These are phyloP conservation scores for Phalaenopsis aphrodite DNA, from an alignment of 106 monocot genomes.

Conservation along the genomic window DNA sequence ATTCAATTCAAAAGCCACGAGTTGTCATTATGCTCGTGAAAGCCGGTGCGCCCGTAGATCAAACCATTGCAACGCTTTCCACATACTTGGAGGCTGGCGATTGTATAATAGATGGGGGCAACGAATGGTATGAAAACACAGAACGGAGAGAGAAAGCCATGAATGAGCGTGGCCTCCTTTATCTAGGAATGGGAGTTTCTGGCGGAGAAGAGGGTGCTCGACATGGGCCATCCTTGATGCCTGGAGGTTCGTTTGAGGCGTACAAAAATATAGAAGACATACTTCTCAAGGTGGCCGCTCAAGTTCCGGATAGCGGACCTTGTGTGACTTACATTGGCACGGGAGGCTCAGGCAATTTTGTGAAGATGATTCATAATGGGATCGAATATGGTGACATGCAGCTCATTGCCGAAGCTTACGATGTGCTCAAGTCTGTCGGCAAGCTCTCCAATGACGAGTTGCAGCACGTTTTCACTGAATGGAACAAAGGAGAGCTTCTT, in stretches of 20 bases:
- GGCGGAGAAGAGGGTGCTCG: slow-evolving; percentile 51
- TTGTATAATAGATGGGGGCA: slow-evolving; percentile 51
- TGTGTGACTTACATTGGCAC: slow-evolving; percentile 46
- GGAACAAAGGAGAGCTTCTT: slow-evolving; percentile 52
- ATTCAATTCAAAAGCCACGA: slow-evolving; percentile 46
- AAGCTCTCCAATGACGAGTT: slow-evolving; percentile 42
- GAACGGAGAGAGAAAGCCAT: slow-evolving; percentile 49
- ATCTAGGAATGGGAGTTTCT: slow-evolving; percentile 58
- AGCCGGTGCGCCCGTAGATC: slow-evolving; percentile 51
- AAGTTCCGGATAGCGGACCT: slow-evolving; percentile 46
- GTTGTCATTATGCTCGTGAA: slow-evolving; percentile 50
- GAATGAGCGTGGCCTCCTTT: slow-evolving; percentile 43
- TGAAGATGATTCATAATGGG: slow-evolving; percentile 53
- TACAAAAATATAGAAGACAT: slow-evolving; percentile 47
- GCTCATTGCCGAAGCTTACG: slow-evolving; percentile 47
- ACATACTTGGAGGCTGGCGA: slow-evolving; percentile 40
- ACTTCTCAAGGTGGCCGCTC: slow-evolving; percentile 43
- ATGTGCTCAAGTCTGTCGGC: slow-evolving; percentile 44
- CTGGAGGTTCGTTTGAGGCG: slow-evolving; percentile 47
- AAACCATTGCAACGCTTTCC: slow-evolving; percentile 41
- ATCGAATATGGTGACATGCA: slow-evolving; percentile 63
- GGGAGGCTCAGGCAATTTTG: slow-evolving; percentile 57
- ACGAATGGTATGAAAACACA: slow-evolving; percentile 59
- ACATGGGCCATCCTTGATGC: slow-evolving; percentile 49
- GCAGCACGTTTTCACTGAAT: slow-evolving; percentile 32